Percentiles rank a stretch among this genome's conserved stretches.
phyloP scores from a whole-genome alignment of 352 stramenopile species.

The Phytopythium litorale region DNA sequence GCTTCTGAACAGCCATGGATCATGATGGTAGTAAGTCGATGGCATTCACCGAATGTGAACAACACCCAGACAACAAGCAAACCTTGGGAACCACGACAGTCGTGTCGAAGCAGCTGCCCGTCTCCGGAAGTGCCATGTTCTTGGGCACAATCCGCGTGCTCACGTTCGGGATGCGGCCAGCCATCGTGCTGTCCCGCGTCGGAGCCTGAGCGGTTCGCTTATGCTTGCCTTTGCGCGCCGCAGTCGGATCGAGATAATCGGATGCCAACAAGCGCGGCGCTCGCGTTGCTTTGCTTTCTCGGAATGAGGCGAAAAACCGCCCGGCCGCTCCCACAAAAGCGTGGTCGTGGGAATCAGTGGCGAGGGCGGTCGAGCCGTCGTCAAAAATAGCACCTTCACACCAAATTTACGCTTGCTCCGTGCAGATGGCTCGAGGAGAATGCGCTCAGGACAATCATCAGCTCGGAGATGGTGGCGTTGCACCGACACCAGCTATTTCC shows the following conservation, averaged over 20 bases:
- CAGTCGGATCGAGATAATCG: background rate
- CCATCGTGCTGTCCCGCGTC: conserved; percentile 20
- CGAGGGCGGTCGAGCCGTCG: background rate
- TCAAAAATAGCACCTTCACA: background rate
- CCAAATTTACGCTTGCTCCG: background rate
- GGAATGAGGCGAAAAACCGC: conserved; percentile 22
- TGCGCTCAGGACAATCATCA: background rate
- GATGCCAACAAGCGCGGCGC: background rate
- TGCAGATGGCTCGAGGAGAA: background rate
- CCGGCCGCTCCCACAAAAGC: background rate
- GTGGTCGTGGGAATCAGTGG: background rate
- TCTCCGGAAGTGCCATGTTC: conserved; percentile 78
- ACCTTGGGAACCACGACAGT: conserved; percentile 69
- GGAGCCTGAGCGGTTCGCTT: background rate
- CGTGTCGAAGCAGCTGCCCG: conserved; percentile 94
- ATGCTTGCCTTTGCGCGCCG: background rate
- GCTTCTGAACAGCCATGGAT: conserved; percentile 35
- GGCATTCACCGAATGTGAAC: background rate
- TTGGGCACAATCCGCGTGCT: conserved; percentile 82
- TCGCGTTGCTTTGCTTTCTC: conserved; percentile 39
- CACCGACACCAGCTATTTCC: background rate
- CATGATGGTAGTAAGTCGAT: background rate
- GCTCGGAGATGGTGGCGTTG: background rate
- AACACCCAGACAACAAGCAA: background rate
- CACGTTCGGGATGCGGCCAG: conserved; percentile 74